These are phyloP conservation scores for Talaromyces borbonicus DNA, from an alignment of 495 filamentous ascomycete species.

Conservation along the genomic window DNA sequence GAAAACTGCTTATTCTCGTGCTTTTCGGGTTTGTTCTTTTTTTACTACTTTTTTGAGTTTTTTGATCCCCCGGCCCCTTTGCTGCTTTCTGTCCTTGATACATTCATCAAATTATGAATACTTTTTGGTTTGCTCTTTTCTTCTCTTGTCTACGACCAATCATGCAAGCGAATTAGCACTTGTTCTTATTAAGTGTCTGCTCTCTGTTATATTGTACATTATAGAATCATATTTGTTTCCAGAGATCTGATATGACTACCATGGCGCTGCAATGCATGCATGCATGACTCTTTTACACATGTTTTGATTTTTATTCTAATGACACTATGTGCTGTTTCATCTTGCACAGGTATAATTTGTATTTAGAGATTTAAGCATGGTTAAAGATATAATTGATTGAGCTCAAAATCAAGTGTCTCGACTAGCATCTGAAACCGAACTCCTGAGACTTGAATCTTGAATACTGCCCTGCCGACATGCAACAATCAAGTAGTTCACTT, in stretches of 20 bases:
- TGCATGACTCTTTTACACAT: too few relatives aligned
- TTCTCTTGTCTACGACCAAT: constrained; percentile 7
- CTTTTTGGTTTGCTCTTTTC: constrained; percentile 11
- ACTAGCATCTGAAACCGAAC: too few relatives aligned
- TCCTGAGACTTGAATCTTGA: too few relatives aligned
- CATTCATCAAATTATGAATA: constrained; percentile 12
- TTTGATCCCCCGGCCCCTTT: constrained; percentile 10
- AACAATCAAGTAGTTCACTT: too few relatives aligned
- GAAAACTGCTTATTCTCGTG: neutral
- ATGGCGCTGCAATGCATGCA: neutral
- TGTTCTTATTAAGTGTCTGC: constrained; percentile 11
- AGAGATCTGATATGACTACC: constrained; percentile 1
- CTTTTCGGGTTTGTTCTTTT: neutral
- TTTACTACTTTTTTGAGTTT: constrained; percentile 7
- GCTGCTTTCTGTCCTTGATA: constrained; percentile 25
- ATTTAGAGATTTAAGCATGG: too few relatives aligned
- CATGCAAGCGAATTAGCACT: constrained; percentile 6
- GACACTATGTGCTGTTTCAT: too few relatives aligned
- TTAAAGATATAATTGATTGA: too few relatives aligned
- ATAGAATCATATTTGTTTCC: constrained; percentile 5
- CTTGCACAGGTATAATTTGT: too few relatives aligned
- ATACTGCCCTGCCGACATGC: too few relatives aligned
- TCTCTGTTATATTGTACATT: constrained; percentile 16
- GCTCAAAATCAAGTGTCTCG: too few relatives aligned
- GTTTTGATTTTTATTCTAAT: neutral